Percentiles rank a stretch among this genome's conserved stretches.
Conservation (phyloP, 139 green algal species). For the Picochlorum sp. region DNA sequence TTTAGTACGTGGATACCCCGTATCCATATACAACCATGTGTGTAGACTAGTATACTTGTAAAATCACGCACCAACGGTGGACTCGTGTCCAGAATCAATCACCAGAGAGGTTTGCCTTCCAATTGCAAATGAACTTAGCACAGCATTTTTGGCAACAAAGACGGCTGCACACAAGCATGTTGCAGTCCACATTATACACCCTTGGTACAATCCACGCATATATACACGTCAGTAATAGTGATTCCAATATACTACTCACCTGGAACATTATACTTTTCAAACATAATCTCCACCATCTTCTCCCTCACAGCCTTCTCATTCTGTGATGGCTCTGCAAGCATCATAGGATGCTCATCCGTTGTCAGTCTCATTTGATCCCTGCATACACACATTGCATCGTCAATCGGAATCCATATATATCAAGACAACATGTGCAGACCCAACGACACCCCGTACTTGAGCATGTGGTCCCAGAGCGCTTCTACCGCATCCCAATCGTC, state of each 20-base stretch:
- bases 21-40: constrained; percentile 1
- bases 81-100: constrained; percentile 68
- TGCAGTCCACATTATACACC: no score
- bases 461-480: constrained; percentile 43
- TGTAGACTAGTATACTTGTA: neutral
- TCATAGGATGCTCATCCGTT: constrained; percentile 73
- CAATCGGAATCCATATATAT: no score
- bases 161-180: constrained; percentile 43
- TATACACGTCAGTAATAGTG: no score
- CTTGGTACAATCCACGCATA: no score
- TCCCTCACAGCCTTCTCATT: constrained; percentile 62
- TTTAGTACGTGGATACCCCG: constrained; percentile 35
- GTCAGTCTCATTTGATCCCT: constrained; percentile 74
- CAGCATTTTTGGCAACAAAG: constrained; percentile 84
- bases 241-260: constrained; percentile 4
- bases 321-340: constrained; percentile 80
- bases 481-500: constrained; percentile 59
- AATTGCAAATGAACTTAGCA: constrained; percentile 78
- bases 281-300: constrained; percentile 68
- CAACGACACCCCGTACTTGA: constrained; percentile 30
- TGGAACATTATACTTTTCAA: constrained; percentile 73
- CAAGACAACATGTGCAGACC: neutral
- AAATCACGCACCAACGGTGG: constrained; percentile 50
- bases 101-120: constrained; percentile 84
- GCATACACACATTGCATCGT: constrained; percentile 1